Evolutionary conservation across 2,329 filamentous ascomycete species (phyloP).

Genomic region (Ophiostoma tasmaniense): DNA sequence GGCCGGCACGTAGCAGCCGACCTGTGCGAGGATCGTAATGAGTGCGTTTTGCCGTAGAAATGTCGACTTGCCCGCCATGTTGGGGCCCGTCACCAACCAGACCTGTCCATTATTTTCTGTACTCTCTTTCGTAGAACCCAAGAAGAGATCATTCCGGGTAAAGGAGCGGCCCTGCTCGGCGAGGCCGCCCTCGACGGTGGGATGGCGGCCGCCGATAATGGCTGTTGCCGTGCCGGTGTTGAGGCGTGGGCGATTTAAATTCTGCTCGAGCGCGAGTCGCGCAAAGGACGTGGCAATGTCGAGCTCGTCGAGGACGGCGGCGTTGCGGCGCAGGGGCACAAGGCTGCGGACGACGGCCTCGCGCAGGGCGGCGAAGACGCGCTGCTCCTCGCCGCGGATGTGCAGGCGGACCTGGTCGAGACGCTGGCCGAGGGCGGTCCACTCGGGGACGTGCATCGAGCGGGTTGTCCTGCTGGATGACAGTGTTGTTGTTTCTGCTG

Average conservation of each 20-base stretch:
- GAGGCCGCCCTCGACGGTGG: conserved; percentile 81
- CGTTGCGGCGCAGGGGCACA: conserved; percentile 79
- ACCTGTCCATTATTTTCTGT: conserved; percentile 40
- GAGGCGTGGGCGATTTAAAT: conserved; percentile 64
- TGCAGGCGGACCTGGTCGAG: conserved; percentile 70
- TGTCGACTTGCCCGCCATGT: conserved; percentile 97
- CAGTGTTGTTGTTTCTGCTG: conserved; percentile 38
- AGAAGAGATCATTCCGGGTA: conserved; percentile 57
- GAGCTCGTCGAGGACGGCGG: conserved; percentile 83
- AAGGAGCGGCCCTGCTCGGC: conserved; percentile 58
- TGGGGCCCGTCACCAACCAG: conserved; percentile 72
- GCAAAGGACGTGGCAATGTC: conserved; percentile 87
- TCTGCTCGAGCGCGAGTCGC: conserved; percentile 63
- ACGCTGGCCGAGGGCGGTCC: conserved; percentile 70
- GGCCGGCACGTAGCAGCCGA: conserved; percentile 87
- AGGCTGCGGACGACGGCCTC: conserved; percentile 71
- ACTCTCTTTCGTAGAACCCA: conserved; percentile 29
- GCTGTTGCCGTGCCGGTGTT: conserved; percentile 58
- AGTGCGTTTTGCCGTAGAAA: conserved; percentile 93
- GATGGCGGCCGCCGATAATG: conserved; percentile 80
- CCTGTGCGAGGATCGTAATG: conserved; percentile 86
- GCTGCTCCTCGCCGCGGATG: conserved; percentile 77
- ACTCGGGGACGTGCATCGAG: conserved; percentile 74
- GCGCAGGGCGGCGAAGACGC: conserved; percentile 67
- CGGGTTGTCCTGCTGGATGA: conserved; percentile 76